Evolutionary conservation across 495 filamentous ascomycete species (phyloP).

Genomic region (Neurospora cerealis): DNA sequence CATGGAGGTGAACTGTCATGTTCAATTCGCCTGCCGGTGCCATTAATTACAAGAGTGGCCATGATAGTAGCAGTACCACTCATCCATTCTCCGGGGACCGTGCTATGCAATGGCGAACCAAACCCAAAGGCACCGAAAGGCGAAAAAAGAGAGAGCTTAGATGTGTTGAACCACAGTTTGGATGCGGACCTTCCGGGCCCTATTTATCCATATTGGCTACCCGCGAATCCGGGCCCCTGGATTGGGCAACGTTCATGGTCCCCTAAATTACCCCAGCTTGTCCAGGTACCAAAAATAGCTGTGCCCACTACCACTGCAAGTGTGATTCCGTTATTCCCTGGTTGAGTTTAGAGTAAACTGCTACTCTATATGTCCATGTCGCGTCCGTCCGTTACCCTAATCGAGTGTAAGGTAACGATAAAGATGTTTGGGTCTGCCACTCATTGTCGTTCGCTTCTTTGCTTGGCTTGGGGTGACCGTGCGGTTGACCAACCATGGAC

Average conservation of each 20-base stretch:
- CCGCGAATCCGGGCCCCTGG: constrained; percentile 26
- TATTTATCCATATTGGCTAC: constrained; percentile 26
- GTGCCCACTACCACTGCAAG: background rate
- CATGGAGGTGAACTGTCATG: background rate
- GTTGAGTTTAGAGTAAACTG: background rate
- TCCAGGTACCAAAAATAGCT: background rate
- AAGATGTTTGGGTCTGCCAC: background rate
- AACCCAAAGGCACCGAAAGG: background rate
- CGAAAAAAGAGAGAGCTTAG: background rate
- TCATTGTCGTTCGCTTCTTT: background rate
- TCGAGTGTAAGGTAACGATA: background rate
- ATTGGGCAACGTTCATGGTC: constrained; percentile 13
- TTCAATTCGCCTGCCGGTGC: background rate
- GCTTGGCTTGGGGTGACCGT: background rate
- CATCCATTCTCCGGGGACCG: background rate
- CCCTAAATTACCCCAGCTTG: background rate
- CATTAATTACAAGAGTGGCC: background rate
- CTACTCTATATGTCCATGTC: background rate
- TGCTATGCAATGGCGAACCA: background rate
- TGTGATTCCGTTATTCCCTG: background rate
- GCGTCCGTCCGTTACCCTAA: background rate
- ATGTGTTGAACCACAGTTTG: background rate
- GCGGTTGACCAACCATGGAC: background rate
- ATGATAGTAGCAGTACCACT: background rate
- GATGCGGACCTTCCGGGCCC: constrained; percentile 11